Conservation (phyloP, 2,329 filamentous ascomycete genomes). For the Stagonosporopsis tanaceti region DNA sequence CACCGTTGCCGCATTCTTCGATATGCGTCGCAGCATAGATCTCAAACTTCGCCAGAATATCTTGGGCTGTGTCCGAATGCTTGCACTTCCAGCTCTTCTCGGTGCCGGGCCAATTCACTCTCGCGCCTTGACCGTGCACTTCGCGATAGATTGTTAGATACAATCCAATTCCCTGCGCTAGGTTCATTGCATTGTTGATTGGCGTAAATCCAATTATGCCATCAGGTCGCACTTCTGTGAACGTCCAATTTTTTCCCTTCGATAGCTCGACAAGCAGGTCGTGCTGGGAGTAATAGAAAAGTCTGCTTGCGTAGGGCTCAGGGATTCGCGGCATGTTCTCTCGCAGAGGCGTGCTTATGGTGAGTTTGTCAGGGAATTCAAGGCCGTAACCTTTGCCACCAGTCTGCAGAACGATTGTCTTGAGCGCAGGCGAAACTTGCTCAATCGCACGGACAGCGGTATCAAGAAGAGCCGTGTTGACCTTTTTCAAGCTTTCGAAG, state of each 20-base stretch:
- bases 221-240: slow-evolving; percentile 52
- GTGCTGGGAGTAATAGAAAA: slow-evolving; percentile 55
- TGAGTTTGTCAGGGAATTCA: slow-evolving; percentile 3
- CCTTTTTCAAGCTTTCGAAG: not conserved
- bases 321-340: slow-evolving; percentile 17
- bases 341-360: slow-evolving; percentile 1
- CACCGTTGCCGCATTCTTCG: slow-evolving; percentile 35
- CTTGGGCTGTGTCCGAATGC: slow-evolving; percentile 49
- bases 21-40: slow-evolving; percentile 50
- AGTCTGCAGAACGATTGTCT: slow-evolving; percentile 4
- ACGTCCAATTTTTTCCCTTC: slow-evolving; percentile 50
- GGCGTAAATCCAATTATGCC: slow-evolving; percentile 55
- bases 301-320: slow-evolving; percentile 43
- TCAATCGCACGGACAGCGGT: slow-evolving; percentile 5
- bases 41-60: slow-evolving; percentile 54
- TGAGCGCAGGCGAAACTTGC: not conserved
- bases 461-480: slow-evolving; percentile 2
- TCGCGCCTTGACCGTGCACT: slow-evolving; percentile 48
- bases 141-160: slow-evolving; percentile 50
- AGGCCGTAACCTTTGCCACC: slow-evolving; percentile 10
- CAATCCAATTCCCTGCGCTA: slow-evolving; percentile 48
- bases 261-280: slow-evolving; percentile 49
- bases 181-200: slow-evolving; percentile 51
- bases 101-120: slow-evolving; percentile 52
- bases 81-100: slow-evolving; percentile 47